A percentile compares a stretch with the other conserved stretches of the same genome.
Conservation (phyloP, 2,329 filamentous ascomycete genomes). For the Aspergillus tubingensis region DNA sequence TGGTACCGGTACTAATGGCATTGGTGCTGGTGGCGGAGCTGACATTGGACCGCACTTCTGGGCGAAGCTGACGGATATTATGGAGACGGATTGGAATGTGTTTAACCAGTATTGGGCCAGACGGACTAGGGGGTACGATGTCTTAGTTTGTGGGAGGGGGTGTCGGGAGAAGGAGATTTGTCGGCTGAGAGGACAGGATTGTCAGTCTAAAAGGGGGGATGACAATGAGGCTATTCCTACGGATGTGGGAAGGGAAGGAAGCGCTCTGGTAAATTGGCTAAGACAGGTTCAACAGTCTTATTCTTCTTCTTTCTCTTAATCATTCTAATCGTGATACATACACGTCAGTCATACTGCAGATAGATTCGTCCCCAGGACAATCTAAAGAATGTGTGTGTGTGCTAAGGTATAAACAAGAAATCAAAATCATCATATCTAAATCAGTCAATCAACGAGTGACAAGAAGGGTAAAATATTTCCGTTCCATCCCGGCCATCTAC, state of each 20-base stretch:
- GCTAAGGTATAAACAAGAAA: conserved; percentile 8
- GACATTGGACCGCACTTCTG: conserved; percentile 48
- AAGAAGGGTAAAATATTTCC: conserved; percentile 5
- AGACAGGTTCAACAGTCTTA: neutral
- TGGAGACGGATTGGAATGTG: conserved; percentile 46
- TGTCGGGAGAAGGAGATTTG: conserved; percentile 55
- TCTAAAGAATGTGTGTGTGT: neutral
- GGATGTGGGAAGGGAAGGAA: neutral
- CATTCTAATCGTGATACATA: neutral
- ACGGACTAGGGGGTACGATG: conserved; percentile 52
- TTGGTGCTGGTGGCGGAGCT: neutral
- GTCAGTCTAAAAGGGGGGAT: neutral
- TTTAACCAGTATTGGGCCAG: conserved; percentile 54
- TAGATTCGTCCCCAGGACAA: neutral
- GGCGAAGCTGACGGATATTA: conserved; percentile 57
- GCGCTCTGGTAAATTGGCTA: neutral
- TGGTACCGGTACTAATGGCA: no score
- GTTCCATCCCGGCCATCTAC: conserved; percentile 23
- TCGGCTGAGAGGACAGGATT: neutral
- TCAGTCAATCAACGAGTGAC: conserved; percentile 10
- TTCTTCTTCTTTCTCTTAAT: neutral
- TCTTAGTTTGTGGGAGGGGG: conserved; percentile 44
- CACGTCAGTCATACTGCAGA: neutral
- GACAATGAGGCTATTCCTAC: neutral
- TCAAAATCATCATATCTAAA: conserved; percentile 6